Conservation (phyloP, 768 basidiomycete species). For the Mycena belliarum region DNA sequence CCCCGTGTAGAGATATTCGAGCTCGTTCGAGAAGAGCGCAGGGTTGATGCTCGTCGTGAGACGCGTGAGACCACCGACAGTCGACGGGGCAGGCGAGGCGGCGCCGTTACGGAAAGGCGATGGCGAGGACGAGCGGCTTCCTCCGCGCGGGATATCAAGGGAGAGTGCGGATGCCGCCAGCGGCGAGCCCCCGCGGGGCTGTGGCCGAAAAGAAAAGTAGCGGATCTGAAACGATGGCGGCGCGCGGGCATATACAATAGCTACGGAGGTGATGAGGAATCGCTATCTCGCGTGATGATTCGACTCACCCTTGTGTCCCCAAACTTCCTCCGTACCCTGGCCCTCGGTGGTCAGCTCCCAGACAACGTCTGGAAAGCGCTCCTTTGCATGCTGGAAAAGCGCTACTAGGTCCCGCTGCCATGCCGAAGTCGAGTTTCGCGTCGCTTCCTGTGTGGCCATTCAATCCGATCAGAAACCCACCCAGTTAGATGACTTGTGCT, state of each 20-base stretch:
- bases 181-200: constrained; percentile 56
- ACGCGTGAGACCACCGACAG: constrained; percentile 51
- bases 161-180: constrained; percentile 65
- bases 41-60: constrained; percentile 72
- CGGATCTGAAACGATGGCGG: constrained; percentile 88
- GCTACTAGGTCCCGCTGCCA: constrained; percentile 84
- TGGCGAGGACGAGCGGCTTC: constrained; percentile 38
- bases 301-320: constrained; percentile 90
- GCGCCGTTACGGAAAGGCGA: constrained; percentile 47
- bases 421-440: constrained; percentile 59
- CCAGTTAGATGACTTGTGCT: neutral
- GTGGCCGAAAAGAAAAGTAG: constrained; percentile 79
- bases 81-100: constrained; percentile 46
- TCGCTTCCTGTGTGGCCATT: constrained; percentile 64
- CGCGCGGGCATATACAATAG: constrained; percentile 92
- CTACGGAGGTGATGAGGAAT: too few species aligned
- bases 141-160: constrained; percentile 48
- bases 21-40: constrained; percentile 82
- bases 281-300: too few species aligned
- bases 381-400: constrained; percentile 82
- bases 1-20: constrained; percentile 94
- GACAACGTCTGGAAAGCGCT: constrained; percentile 95
- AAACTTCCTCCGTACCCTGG: constrained; percentile 63
- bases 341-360: constrained; percentile 71
- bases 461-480: neutral